phyloP scores from a whole-genome alignment of 2,329 filamentous ascomycete species.

The Albophoma yamanashiensis region DNA sequence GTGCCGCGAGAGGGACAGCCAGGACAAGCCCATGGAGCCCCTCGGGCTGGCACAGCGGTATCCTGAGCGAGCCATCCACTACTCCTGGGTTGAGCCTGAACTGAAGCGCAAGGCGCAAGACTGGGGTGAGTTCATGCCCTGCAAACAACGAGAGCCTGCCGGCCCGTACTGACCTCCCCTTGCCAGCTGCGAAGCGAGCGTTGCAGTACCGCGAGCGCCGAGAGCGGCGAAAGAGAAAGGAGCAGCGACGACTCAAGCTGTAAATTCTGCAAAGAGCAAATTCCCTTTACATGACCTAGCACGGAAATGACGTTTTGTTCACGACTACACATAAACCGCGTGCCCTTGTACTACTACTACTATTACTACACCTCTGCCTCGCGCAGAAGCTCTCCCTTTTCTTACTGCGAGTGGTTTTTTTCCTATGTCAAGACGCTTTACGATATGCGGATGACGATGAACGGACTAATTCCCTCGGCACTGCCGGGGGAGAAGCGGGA shows the following conservation, averaged over 20 bases:
- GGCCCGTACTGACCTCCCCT: neutral
- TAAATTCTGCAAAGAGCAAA: conserved; percentile 6
- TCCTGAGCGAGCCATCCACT: conserved; percentile 34
- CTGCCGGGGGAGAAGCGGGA: neutral
- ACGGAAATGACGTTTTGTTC: conserved; percentile 4
- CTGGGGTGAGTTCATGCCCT: conserved; percentile 24
- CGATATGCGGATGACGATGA: neutral
- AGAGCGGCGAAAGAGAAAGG: conserved; percentile 26
- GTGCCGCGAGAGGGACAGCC: conserved; percentile 25
- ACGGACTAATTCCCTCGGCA: neutral
- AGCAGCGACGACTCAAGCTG: conserved; percentile 24
- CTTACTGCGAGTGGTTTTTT: neutral
- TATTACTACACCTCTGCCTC: neutral
- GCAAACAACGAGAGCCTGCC: neutral
- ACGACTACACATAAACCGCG: neutral
- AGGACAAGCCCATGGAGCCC: conserved; percentile 24
- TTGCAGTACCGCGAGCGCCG: conserved; percentile 24
- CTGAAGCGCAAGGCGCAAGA: conserved; percentile 25
- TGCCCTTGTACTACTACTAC: neutral
- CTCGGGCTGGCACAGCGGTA: conserved; percentile 30
- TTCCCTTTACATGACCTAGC: neutral
- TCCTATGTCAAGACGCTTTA: neutral
- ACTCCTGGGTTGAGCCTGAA: conserved; percentile 31
- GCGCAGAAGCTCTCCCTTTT: neutral
- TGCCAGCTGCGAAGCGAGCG: conserved; percentile 21